Evolutionary conservation across 768 basidiomycete genomes (phyloP).

Genomic region (Auricularia sp.): DNA sequence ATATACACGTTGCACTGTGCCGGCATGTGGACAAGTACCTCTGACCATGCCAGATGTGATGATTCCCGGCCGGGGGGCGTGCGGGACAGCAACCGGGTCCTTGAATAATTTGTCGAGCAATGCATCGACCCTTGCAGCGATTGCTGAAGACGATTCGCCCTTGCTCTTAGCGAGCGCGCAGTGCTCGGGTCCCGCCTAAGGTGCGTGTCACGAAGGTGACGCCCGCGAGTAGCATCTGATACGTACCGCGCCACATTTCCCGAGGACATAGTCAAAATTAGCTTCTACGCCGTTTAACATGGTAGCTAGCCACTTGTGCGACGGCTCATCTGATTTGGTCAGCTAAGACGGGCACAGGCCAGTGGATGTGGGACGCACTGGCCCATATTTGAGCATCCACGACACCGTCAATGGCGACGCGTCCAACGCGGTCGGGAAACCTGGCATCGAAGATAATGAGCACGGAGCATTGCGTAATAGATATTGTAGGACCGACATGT

Average conservation of each 20-base stretch:
- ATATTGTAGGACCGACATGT: conserved; percentile 7
- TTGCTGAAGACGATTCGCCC: background rate
- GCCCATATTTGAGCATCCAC: conserved; percentile 9
- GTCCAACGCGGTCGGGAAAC: conserved; percentile 12
- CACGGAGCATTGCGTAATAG: background rate
- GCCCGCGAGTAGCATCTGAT: background rate
- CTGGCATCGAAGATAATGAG: background rate
- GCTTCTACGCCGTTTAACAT: conserved; percentile 7
- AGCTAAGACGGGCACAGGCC: background rate
- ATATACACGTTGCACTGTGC: background rate
- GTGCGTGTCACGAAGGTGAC: background rate
- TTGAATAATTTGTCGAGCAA: conserved; percentile 8
- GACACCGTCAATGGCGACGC: conserved; percentile 11
- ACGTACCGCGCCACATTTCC: conserved; percentile 7
- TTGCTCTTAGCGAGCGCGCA: conserved; percentile 7
- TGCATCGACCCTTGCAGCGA: conserved; percentile 6
- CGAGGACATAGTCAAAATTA: conserved; percentile 7
- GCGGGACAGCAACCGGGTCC: background rate
- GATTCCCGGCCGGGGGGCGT: background rate
- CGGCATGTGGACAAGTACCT: background rate
- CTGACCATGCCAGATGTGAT: conserved; percentile 6
- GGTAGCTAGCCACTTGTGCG: conserved; percentile 2
- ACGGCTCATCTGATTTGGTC: background rate
- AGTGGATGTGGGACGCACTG: conserved; percentile 1
- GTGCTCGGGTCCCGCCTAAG: conserved; percentile 3